Base-by-base conservation (phyloP, 257 asterid genomes). In the Linaria vulgaris region DNA sequence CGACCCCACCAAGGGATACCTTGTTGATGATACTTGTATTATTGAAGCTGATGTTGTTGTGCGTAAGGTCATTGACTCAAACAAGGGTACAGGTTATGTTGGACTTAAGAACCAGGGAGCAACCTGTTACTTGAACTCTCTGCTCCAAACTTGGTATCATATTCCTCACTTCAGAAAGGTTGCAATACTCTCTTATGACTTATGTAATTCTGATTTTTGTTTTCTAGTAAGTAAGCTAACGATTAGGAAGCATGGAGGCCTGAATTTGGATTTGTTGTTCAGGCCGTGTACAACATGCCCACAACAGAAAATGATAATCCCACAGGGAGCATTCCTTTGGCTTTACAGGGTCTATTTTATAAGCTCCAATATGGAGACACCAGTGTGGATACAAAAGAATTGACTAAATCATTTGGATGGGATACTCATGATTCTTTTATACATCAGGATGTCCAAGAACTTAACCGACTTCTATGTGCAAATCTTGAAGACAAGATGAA, bases 241-340 rank as follows among this genome's bases (percentile, higher is more conserved):
- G 75, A 39, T 37, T 56, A 31, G 64, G 66, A 50, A 58, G 69
- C 46, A 46, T 57, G 67, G 51, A 66, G 60, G 60, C 60, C 76
- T 80, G 65, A 72, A 60, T 62, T 64, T 48, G 46, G 48, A 59
- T 57, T 21, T 71, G 23, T 68, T 68, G 15, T 44, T 72, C 90
- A 90, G 97, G 99, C 99, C 73, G 99, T 94, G 37, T 94, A 94
- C 77, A 96, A 90, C 67, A 94, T 94, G 99, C 99, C 99, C 47
- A 94, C 99, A 48, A 94, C 99, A 66, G 99, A 94, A 89, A 94
- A 85, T 79, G 99, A 90, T 74, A 84, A 80, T 82, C 99, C 99
- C 39, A 83, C 97, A n/a, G 97, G 97, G 62, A 94, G 97, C 77
- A 94, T 94, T 65, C 97, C 99, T 58, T 85, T 94, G 82, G 99